Evolutionary conservation across 2,329 filamentous ascomycete genomes (phyloP), one percentile per base, ranked within the genome.

Genomic region (Exophiala bonariae): DNA sequence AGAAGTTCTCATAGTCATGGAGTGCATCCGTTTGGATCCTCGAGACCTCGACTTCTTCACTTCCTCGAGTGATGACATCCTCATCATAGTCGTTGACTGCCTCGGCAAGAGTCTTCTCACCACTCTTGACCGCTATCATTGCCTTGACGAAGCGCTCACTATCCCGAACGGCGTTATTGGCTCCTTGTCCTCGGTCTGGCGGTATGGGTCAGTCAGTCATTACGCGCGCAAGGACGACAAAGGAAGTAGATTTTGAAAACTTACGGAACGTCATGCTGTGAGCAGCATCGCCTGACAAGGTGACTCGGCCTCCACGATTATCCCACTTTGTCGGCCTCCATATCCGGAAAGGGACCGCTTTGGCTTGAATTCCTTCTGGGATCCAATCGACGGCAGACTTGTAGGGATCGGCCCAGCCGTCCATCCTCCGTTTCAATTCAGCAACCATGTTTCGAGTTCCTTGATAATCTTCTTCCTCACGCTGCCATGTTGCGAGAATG

Each of bases 261-360:
- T 49, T 41, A 54, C 52, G 50, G 26, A 53, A 57, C 2, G 55
- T 64, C 68, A 71, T 71, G 3, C 67, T 68, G 59, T 85, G 82
- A 0, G 82, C 82, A 0, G 82, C 80, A 57, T 86, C 82, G 11
- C 82, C 82, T 1, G 81, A 62, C 2, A 85, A 68, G 1, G 69
- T 63, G 9, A 74, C 66, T 30, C 66, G 65, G 2, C 66, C 68
- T 4, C 48, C 52, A 13, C 48, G 51, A 34, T 59, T 63, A 41
- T 52, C 47, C 64, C 64, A 67, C 1, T 52, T 44, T 6, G 60
- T 41, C 5, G 50, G 53, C 14, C 44, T 46, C 57, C 58, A 61
- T 38, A 59, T 57, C 35, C 44, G 50, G 52, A 58, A 34, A n/a
- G 47, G 50, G 4, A 62, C 54, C 3, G 41, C 44, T 17, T 55